Evolutionary conservation across 305 asterid species (phyloP).

Genomic region (Coffea humblotiana): DNA sequence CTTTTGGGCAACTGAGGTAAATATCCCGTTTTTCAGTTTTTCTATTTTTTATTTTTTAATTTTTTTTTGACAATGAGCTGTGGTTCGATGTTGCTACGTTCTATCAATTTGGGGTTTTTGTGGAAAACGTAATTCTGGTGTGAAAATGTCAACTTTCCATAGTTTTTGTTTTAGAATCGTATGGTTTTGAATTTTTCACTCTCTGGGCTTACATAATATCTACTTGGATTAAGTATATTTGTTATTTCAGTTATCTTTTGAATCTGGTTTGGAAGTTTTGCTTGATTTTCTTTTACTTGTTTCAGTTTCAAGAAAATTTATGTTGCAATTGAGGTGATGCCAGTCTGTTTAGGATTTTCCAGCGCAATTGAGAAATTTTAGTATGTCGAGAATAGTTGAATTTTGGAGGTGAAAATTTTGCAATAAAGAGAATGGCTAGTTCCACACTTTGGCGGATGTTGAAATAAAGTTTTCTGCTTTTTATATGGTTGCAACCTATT

Average conservation of each 20-base stretch:
- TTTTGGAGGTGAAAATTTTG: background rate
- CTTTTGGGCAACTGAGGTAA: slow-evolving; percentile 10
- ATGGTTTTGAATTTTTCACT: background rate
- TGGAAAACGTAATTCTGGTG: background rate
- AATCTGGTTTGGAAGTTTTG: background rate
- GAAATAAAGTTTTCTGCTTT: background rate
- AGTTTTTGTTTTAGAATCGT: background rate
- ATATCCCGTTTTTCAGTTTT: background rate
- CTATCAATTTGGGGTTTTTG: background rate
- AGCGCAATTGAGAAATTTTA: background rate
- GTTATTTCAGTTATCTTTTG: background rate
- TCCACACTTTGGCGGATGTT: background rate
- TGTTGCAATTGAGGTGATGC: background rate
- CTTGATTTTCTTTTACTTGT: background rate
- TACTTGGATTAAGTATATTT: background rate
- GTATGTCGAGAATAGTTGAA: background rate
- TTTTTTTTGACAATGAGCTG: background rate
- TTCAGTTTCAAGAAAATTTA: background rate
- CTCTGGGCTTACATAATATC: background rate
- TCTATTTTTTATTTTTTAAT: background rate
- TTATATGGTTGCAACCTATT: background rate
- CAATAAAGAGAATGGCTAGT: background rate
- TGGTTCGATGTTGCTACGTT: background rate
- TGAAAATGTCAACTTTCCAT: background rate
- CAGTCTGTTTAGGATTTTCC: background rate